Evolutionary conservation across 78 protist species (phyloP), one percentile per base, ranked within the genome.

Genomic region (Guillardia theta): DNA sequence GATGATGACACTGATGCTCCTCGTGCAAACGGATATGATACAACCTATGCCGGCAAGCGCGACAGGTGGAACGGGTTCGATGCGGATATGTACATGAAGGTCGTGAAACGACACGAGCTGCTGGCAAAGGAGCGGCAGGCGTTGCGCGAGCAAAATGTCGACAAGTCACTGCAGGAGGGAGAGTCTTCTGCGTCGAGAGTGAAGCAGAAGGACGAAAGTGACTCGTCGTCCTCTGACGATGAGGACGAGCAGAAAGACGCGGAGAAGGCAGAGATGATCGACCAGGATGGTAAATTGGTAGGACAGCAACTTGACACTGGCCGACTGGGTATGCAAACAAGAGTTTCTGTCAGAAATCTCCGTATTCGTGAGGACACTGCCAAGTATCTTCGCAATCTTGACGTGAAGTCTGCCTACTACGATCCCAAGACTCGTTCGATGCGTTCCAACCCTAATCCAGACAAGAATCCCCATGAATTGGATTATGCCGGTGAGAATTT

Each of bases 361-460:
- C 95, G 96, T 30, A 95, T 95, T 37, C 96, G 96, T 43, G 99
- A 99, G 46, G 99, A 99, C 96, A 98, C 98, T 0, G 99, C 99
- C 62, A 99, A 99, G 95, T 99, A 98, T 78, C 95, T 99, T 47
- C 94, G 62, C 48, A 98, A 99, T 93, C 92, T 98, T 36, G 99
- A 98, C 95, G 53, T 64, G 54, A 96, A 99, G 90, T 94, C 98
- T 0, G 99, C 99, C 5, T 94, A 96, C 93, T 99, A 99, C 94
- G 99, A 99, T 93, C 99, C 99, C 12, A 98, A 98, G 96, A 97
- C 99, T 19, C 98, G 99, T 19, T 88, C 99, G 9, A 97, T 99
- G 99, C 95, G 99, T 30, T 44, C 64, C 36, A 70, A 70, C 87
- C 87, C 87, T 15, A 70, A 36, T 43, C 87, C 87, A 27, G 93